Percentiles rank a stretch among this genome's conserved stretches.
These are phyloP conservation scores for Didymella sp. DNA, from an alignment of 2,329 filamentous ascomycete genomes.

Conservation along the genomic window DNA sequence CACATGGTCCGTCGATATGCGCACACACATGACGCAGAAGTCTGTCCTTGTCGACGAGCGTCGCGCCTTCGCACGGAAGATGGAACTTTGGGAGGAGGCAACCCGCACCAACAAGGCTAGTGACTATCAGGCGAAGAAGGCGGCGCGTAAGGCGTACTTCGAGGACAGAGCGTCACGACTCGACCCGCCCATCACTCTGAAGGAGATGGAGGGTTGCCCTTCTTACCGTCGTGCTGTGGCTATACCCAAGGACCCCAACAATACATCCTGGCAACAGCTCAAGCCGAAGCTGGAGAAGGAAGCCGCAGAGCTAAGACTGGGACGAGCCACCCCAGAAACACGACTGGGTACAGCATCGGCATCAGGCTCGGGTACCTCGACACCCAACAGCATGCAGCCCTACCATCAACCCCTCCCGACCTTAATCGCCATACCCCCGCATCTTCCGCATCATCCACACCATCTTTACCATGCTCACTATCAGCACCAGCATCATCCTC, in stretches of 20 bases:
- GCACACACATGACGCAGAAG: constrained; percentile 34
- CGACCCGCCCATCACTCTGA: constrained; percentile 45
- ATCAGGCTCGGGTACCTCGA: constrained; percentile 30
- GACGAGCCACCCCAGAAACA: constrained; percentile 18
- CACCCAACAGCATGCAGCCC: constrained; percentile 25
- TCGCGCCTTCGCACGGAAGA: constrained; percentile 43
- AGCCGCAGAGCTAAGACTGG: constrained; percentile 30
- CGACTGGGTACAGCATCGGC: constrained; percentile 23
- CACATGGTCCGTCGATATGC: constrained; percentile 31
- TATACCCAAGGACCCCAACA: constrained; percentile 50
- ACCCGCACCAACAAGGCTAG: constrained; percentile 38
- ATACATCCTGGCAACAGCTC: constrained; percentile 46
- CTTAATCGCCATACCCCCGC: not conserved
- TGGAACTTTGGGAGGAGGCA: constrained; percentile 49
- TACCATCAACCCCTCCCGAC: not conserved
- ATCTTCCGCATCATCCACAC: not conserved
- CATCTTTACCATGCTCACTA: not conserved
- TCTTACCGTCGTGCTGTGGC: constrained; percentile 50
- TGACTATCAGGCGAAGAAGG: constrained; percentile 44
- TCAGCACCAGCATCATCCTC: constrained; percentile 4
- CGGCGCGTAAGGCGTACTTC: constrained; percentile 47
- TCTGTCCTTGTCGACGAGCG: constrained; percentile 40
- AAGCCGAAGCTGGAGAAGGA: constrained; percentile 49
- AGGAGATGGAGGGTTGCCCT: constrained; percentile 48
- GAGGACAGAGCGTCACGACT: constrained; percentile 47